A percentile compares a stretch with the other conserved stretches of the same genome.
phyloP scores from a whole-genome alignment of 768 basidiomycete genomes.

The Lepiota subincarnata region DNA sequence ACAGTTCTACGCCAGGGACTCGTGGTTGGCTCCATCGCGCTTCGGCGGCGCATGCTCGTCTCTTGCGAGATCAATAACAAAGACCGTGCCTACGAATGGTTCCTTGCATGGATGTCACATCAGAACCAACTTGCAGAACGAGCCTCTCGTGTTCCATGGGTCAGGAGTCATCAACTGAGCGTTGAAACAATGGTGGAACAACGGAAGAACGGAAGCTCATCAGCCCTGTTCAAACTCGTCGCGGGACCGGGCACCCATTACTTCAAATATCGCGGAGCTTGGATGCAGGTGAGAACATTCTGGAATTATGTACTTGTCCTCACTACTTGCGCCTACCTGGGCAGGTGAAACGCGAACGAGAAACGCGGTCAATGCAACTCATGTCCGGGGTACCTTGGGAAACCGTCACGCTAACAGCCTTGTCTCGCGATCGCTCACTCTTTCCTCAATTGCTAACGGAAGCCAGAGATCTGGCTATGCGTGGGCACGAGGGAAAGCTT shows the following conservation, averaged over 20 bases:
- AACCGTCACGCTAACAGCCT: constrained; percentile 89
- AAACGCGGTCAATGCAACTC: constrained; percentile 87
- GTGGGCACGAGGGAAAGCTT: constrained; percentile 86
- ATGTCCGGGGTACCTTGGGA: constrained; percentile 96
- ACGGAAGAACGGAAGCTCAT: constrained; percentile 85
- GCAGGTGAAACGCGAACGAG: constrained; percentile 94
- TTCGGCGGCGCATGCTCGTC: constrained; percentile 88
- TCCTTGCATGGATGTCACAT: constrained; percentile 91
- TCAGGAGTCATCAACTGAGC: constrained; percentile 87
- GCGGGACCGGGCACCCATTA: constrained; percentile 95
- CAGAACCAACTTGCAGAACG: constrained; percentile 36
- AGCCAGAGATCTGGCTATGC: constrained; percentile 85
- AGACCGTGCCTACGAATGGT: constrained; percentile 94
- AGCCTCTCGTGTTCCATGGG: constrained; percentile 36
- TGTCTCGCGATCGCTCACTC: constrained; percentile 79
- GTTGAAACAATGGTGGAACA: constrained; percentile 91
- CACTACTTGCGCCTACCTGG: constrained; percentile 14
- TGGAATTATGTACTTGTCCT: not conserved
- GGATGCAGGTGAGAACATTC: constrained; percentile 78
- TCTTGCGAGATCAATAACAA: constrained; percentile 95
- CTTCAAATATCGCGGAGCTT: constrained; percentile 84
- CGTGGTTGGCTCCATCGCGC: constrained; percentile 64
- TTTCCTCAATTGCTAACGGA: constrained; percentile 82
- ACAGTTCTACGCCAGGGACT: constrained; percentile 69
- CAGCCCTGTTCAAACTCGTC: constrained; percentile 87